Evolutionary conservation across 768 basidiomycete species (phyloP), one percentile per base, ranked within the genome.

Genomic region (Trametes cubensis): DNA sequence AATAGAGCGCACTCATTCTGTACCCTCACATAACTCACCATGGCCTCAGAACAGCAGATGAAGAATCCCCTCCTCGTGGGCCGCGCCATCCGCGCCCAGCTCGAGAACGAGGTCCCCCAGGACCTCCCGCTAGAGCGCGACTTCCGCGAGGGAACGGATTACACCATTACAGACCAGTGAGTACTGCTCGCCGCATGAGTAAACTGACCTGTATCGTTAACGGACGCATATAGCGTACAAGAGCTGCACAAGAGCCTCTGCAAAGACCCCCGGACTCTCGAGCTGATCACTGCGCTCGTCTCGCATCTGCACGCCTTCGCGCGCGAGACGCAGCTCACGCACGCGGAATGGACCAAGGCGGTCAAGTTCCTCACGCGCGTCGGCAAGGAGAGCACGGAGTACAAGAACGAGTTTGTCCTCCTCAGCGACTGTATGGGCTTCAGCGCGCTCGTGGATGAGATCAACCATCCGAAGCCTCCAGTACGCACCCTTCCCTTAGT

Each of bases 391-490:
- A 76, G 76, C 69, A 74, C 76, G 20, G 69, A 70, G 26, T 69
- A 67, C 64, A 72, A 71, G 69, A 73, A 74, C 67, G 78, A 79
- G 69, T 77, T 79, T 59, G 75, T 79, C 58, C 73, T 79, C 20
- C 69, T 79, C 21, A 75, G 73, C 58, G 78, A 79, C 61, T 74
- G 72, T 21, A 63, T 79, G 10, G 78, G 78, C 14, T 52, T 78
- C 18, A 75, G 74, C 41, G 77, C 74, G 10, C 69, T 78, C 14
- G 68, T 79, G 25, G 78, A 79, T 55, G 73, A 74, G 61, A 64
- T 76, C 25, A 68, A 72, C 46, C 74, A 75, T 53, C 77, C 78
- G 4, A 71, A 71, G 60, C 72, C 75, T 6, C 55, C 66, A 41
- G 72, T 73, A 53, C 28, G 67, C 59, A 23, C 40, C 14, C 1